These are phyloP conservation scores for Amanita thiersii DNA, from an alignment of 768 basidiomycete genomes.

Conservation along the genomic window DNA sequence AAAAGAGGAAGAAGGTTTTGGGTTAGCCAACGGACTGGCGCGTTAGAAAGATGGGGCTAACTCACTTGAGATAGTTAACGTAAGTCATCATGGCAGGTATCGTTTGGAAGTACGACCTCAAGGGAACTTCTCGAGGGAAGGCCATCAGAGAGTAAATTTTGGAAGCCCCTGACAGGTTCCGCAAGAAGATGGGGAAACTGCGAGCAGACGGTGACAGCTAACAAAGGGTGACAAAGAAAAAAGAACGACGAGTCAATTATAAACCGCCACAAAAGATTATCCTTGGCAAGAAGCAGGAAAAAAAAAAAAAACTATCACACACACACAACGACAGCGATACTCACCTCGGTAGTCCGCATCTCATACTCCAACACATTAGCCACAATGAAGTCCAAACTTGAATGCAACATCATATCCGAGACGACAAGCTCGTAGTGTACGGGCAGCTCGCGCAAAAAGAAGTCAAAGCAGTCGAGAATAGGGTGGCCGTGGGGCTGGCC, in stretches of 20 bases:
- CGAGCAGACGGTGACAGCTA: constrained; percentile 1
- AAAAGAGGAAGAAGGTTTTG: no score
- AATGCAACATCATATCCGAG: constrained; percentile 26
- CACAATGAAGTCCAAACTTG: constrained; percentile 26
- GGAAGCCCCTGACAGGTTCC: constrained; percentile 1
- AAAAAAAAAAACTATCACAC: not conserved
- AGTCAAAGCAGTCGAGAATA: constrained; percentile 25
- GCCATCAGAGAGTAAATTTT: constrained; percentile 4
- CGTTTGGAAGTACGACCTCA: constrained; percentile 1
- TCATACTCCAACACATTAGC: constrained; percentile 15
- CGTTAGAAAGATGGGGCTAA: not conserved
- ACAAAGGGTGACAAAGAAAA: not conserved
- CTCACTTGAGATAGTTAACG: constrained; percentile 5
- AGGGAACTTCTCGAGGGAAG: constrained; percentile 10
- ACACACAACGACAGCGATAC: no score
- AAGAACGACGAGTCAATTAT: not conserved
- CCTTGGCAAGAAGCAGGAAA: not conserved
- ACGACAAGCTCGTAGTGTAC: constrained; percentile 19
- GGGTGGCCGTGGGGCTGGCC: constrained; percentile 19
- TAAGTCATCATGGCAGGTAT: constrained; percentile 6
- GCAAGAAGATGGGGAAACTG: constrained; percentile 2
- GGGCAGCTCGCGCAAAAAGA: constrained; percentile 20
- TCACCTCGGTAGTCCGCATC: not conserved
- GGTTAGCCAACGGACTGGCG: no score
- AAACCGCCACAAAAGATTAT: not conserved